Evolutionary conservation across 805 yeast genomes (phyloP), one percentile per base, ranked within the genome.

Genomic region (Brettanomyces nanus): DNA sequence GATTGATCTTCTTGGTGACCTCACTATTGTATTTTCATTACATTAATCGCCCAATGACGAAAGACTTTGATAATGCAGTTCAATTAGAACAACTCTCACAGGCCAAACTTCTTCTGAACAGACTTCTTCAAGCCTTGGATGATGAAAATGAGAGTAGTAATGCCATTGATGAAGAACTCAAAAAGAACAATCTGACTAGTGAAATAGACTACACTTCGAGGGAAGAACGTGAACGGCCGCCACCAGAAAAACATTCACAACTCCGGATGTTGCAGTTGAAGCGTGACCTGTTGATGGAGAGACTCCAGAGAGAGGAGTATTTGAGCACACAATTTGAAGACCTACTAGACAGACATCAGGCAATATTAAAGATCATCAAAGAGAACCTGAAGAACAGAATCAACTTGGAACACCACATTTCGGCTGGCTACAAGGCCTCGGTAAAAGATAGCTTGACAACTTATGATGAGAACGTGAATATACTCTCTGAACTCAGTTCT

Each of bases 261-360:
- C 19, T 34, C n/a, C 23, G 7, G 10, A 30, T 27, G 10, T 39
- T 54, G 10, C 54, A 54, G 38, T 44, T 40, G 6, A 58, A 53
- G 39, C 57, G 57, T 36, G 36, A 52, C 5, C 45, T 47, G 13
- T 35, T 60, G 18, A 26, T 57, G 15, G 39, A 59, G 23, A 54
- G 53, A 28, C 45, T 62, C 5, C 63, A 65, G 26, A 48, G 62
- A 36, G 59, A 62, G 38, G 64, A 61, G 28, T 58, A 43, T 35
- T 11, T 58, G 3, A 38, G 51, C 3, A 40, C 45, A 14, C 53
- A 49, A 20, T 60, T 55, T 50, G 54, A 58, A 25, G 22, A 22
- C 0, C 23, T 56, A 0, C 36, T 63, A 5, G 45, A 45, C 4
- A 54, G 53, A 40, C 57, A 61, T 34, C 43, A 54, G 32, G 53